These are phyloP conservation scores for Taxillus chinensis DNA, from an alignment of 164 flowering plant species.

Conservation along the genomic window DNA sequence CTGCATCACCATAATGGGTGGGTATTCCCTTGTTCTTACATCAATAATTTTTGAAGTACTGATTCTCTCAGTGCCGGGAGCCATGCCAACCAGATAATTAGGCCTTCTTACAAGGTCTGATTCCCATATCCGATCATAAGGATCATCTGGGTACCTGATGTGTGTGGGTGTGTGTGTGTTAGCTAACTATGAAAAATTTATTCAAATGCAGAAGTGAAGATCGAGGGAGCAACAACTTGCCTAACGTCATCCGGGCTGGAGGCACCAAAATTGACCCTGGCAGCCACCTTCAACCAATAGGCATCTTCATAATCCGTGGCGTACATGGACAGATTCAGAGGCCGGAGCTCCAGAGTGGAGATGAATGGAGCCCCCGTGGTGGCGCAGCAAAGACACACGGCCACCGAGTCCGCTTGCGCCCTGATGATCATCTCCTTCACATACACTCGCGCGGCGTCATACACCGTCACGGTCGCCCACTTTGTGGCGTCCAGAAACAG, in stretches of 20 bases:
- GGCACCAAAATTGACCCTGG: conserved; percentile 91
- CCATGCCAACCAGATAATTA: conserved; percentile 75
- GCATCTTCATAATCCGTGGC: conserved; percentile 76
- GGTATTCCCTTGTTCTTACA: conserved; percentile 58
- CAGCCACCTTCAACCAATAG: conserved; percentile 70
- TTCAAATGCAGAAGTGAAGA: too few species aligned
- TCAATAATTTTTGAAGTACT: conserved; percentile 46
- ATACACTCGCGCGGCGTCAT: conserved; percentile 53
- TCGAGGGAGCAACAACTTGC: conserved; percentile 17
- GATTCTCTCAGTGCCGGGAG: conserved; percentile 79
- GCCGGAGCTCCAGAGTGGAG: conserved; percentile 85
- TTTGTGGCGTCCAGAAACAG: conserved; percentile 74
- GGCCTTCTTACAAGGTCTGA: conserved; percentile 73
- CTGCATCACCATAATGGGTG: conserved; percentile 96
- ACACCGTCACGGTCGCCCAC: conserved; percentile 67
- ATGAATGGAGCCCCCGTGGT: conserved; percentile 86
- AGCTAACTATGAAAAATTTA: too few species aligned
- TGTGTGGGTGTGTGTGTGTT: not conserved
- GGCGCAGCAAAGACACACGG: conserved; percentile 83
- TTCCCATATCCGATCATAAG: conserved; percentile 91
- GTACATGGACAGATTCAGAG: conserved; percentile 83
- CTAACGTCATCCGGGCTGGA: conserved; percentile 44
- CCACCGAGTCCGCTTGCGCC: conserved; percentile 56
- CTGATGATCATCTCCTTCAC: conserved; percentile 74
- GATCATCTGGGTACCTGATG: conserved; percentile 93